Evolutionary conservation across 2,329 filamentous ascomycete species (phyloP).

Genomic region (Alternaria arbusti): DNA sequence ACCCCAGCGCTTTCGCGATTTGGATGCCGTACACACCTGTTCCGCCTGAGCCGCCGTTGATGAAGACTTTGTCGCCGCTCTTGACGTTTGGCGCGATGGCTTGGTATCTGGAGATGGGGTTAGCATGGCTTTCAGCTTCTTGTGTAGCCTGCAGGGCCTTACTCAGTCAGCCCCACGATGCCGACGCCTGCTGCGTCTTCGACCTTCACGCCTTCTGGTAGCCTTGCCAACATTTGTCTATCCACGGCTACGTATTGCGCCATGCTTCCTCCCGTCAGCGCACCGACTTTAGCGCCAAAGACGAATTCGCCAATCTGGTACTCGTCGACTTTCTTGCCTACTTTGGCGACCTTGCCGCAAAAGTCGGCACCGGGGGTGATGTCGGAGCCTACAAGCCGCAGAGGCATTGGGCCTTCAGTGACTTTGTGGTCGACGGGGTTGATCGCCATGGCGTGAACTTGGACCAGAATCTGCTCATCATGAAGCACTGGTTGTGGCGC

Average conservation of each 20-base stretch:
- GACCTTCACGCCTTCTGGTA: slow-evolving; percentile 36
- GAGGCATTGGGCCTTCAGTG: slow-evolving; percentile 55
- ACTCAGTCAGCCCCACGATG: slow-evolving; percentile 49
- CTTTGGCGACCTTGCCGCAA: slow-evolving; percentile 56
- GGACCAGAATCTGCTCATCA: slow-evolving; percentile 60
- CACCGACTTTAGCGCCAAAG: slow-evolving; percentile 45
- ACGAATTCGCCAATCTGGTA: slow-evolving; percentile 49
- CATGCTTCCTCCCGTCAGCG: slow-evolving; percentile 44
- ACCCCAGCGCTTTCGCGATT: slow-evolving; percentile 66
- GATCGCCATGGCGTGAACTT: slow-evolving; percentile 60
- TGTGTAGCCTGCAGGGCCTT: not conserved
- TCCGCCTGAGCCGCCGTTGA: slow-evolving; percentile 70
- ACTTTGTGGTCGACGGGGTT: slow-evolving; percentile 72
- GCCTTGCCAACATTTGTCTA: slow-evolving; percentile 18
- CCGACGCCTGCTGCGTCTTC: slow-evolving; percentile 48
- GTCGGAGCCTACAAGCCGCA: slow-evolving; percentile 46
- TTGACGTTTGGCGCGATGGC: slow-evolving; percentile 47
- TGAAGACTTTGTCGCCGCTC: slow-evolving; percentile 61
- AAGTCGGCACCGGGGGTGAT: slow-evolving; percentile 58
- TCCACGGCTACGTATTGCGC: slow-evolving; percentile 47
- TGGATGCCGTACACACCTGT: slow-evolving; percentile 67
- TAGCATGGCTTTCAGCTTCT: not conserved
- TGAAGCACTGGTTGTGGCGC: slow-evolving; percentile 49
- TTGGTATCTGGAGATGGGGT: slow-evolving; percentile 29
- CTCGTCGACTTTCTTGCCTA: slow-evolving; percentile 29